Evolutionary conservation across 768 basidiomycete genomes (phyloP).

Genomic region (Hygrophorus russula): DNA sequence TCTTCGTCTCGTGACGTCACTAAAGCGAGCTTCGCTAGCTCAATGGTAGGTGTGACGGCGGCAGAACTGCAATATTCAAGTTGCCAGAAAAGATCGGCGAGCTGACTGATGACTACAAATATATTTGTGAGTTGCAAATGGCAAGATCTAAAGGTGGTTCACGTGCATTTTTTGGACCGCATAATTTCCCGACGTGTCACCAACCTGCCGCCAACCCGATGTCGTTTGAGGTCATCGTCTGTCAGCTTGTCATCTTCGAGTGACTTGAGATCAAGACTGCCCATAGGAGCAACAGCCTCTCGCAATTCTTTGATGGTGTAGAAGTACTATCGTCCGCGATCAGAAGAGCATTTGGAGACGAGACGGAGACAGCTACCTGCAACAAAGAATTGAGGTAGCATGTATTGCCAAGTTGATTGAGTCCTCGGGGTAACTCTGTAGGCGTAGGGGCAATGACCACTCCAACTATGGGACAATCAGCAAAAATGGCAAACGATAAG

Average conservation of each 20-base stretch:
- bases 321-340: conserved; percentile 58
- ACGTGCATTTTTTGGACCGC: conserved; percentile 76
- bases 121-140: conserved; percentile 7
- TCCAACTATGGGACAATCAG: conserved; percentile 36
- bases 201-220: conserved; percentile 80
- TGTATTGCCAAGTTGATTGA: conserved; percentile 84
- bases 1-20: conserved; percentile 87
- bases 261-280: conserved; percentile 39
- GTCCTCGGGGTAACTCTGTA: conserved; percentile 69
- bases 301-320: conserved; percentile 91
- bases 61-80: conserved; percentile 55
- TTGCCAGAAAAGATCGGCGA: conserved; percentile 69
- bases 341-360: background rate
- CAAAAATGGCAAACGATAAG: background rate
- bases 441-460: conserved; percentile 41
- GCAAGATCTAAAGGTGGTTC: background rate
- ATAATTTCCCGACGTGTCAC: conserved; percentile 74
- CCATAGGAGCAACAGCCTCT: conserved; percentile 56
- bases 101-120: conserved; percentile 61
- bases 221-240: conserved; percentile 72
- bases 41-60: conserved; percentile 73
- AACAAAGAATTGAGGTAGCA: conserved; percentile 78
- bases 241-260: conserved; percentile 61
- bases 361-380: conserved; percentile 31
- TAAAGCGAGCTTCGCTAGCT: conserved; percentile 84